Percentiles rank a stretch among this genome's conserved stretches.
These are phyloP conservation scores for Mycena maculata DNA, from an alignment of 768 basidiomycete genomes.

Conservation along the genomic window DNA sequence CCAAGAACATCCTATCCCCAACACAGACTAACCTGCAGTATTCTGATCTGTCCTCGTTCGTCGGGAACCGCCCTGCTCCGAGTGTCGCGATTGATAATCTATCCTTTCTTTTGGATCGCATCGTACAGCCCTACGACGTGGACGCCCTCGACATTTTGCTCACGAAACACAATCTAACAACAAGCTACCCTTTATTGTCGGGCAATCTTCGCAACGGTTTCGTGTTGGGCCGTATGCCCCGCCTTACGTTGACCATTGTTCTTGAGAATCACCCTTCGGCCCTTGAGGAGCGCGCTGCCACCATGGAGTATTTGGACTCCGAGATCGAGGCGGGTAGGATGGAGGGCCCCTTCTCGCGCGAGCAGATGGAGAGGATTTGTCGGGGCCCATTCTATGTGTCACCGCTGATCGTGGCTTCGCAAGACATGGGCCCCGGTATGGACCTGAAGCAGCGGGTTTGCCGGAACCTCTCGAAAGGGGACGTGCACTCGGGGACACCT, in stretches of 20 bases:
- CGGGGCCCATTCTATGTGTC: no score
- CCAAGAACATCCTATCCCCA: no score
- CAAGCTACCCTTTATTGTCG: neutral
- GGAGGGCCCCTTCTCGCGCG: neutral
- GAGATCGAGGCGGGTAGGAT: neutral
- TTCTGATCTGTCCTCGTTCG: neutral
- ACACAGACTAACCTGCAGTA: neutral
- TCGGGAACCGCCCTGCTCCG: neutral
- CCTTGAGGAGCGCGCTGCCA: neutral
- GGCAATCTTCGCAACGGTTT: neutral
- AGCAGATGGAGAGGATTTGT: no score
- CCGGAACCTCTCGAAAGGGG: neutral
- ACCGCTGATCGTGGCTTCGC: no score
- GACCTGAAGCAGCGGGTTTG: no score
- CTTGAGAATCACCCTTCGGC: neutral
- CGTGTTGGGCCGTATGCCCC: neutral
- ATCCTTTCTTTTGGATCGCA: neutral
- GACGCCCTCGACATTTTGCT: neutral
- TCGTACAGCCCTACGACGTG: neutral
- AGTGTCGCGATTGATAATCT: neutral
- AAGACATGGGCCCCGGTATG: no score
- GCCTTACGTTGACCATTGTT: neutral
- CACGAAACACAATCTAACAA: neutral
- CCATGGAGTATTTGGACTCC: slow-evolving; percentile 1
- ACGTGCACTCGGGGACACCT: neutral